These are phyloP conservation scores for Pseudofabraea citricarpa DNA, from an alignment of 2,329 filamentous ascomycete species.

Conservation along the genomic window DNA sequence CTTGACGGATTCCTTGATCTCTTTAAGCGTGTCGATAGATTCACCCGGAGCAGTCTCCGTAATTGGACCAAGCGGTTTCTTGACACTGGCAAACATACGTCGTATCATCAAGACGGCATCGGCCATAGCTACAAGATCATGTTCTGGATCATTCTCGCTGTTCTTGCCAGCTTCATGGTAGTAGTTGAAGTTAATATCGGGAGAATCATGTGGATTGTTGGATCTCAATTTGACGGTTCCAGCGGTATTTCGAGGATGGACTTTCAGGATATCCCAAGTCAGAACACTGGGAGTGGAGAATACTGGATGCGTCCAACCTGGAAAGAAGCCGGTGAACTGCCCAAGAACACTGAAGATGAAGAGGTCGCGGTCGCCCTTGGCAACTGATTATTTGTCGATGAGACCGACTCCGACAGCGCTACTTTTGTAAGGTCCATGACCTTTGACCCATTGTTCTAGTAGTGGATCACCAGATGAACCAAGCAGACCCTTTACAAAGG, in stretches of 20 bases:
- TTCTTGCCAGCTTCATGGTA: constrained; percentile 30
- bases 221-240: constrained; percentile 59
- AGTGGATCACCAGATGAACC: constrained; percentile 32
- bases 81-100: constrained; percentile 32
- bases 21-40: constrained; percentile 26
- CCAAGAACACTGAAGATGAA: constrained; percentile 23
- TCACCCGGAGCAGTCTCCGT: constrained; percentile 36
- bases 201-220: constrained; percentile 57
- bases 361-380: constrained; percentile 32
- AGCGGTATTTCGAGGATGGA: constrained; percentile 54
- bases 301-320: constrained; percentile 37
- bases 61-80: constrained; percentile 35
- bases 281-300: constrained; percentile 35
- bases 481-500: constrained; percentile 29
- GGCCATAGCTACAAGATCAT: constrained; percentile 34
- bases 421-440: constrained; percentile 26
- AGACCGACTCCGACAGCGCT: constrained; percentile 44
- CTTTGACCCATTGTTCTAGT: constrained; percentile 25
- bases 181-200: constrained; percentile 58
- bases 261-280: constrained; percentile 38
- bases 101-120: constrained; percentile 28
- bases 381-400: constrained; percentile 27
- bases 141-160: constrained; percentile 11
- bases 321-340: constrained; percentile 23
- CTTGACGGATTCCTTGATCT: constrained; percentile 40